Evolutionary conservation across 2,329 filamentous ascomycete species (phyloP), one percentile per base, ranked within the genome.

Genomic region (Paecilomyces fulvus): DNA sequence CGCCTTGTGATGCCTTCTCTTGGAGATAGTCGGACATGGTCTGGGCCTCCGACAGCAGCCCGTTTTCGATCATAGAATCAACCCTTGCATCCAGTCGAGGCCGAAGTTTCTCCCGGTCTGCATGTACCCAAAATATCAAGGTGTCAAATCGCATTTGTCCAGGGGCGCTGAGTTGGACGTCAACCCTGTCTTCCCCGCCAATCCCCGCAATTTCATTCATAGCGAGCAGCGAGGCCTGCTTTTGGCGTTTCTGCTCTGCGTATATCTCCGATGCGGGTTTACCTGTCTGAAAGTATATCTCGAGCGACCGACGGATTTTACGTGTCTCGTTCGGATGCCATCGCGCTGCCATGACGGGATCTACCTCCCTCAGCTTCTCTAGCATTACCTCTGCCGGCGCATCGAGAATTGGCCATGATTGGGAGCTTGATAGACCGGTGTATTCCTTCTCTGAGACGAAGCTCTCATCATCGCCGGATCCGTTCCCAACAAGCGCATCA

Each of bases 261-360:
- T 99, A 99, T 1, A 96, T 82, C 21, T 95, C 87, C 0, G 91
- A 96, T 0, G 92, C 92, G 17, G 80, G 86, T 61, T 80, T 85
- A 0, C 92, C 92, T 0, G 89, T 95, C 50, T 85, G 84, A 7
- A 96, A 80, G 67, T 84, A 97, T 53, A 99, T 96, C 66, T 96
- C 89, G 3, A 99, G 79, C 1, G 92, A 96, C 5, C 92, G 84
- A 59, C 84, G 83, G 57, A 99, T 96, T 73, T 96, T 97, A 58
- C 94, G 85, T 50, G 84, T 79, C 67, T 99, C 94, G 49, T 92
- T 94, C 0, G 92, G 94, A 72, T 99, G 95, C 94, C 94, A 99
- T 56, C 87, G 81, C 49, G 85, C 82, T 0, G 92, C 95, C 88
- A 96, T 96, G 20, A 83, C 77, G 0, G 94, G 92, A 69, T 99